Percentiles rank a stretch among this genome's conserved stretches.
These are phyloP conservation scores for Linaria vulgaris DNA, from an alignment of 257 asterid genomes.

Conservation along the genomic window DNA sequence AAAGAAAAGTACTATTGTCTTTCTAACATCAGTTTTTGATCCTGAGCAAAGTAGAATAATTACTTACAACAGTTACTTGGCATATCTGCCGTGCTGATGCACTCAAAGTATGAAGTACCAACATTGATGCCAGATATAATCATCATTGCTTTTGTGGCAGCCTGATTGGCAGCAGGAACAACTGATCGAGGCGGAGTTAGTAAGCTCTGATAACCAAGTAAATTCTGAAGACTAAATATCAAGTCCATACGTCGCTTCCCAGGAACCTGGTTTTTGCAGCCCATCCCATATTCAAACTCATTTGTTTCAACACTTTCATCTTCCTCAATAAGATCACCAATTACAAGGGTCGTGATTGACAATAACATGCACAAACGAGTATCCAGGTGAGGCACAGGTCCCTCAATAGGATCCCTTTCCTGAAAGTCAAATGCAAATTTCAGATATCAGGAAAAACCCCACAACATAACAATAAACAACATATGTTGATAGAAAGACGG, in stretches of 20 bases:
- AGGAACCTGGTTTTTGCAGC: constrained; percentile 35
- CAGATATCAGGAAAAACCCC: background rate
- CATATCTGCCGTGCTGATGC: constrained; percentile 65
- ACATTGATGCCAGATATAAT: constrained; percentile 59
- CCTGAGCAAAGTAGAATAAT: background rate
- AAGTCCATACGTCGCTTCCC: constrained; percentile 61
- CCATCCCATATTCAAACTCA: constrained; percentile 35
- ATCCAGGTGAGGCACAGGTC: constrained; percentile 93
- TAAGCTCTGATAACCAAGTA: constrained; percentile 74
- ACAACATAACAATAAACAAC: constrained; percentile 12
- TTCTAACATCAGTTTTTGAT: background rate
- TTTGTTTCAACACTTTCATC: constrained; percentile 51
- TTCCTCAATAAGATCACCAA: constrained; percentile 90
- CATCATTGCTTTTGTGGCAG: constrained; percentile 90
- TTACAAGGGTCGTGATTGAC: constrained; percentile 82
- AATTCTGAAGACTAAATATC: constrained; percentile 69
- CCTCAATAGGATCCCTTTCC: constrained; percentile 99
- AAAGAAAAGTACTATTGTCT: too few species aligned
- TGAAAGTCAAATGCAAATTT: constrained; percentile 28
- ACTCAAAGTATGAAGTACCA: constrained; percentile 56
- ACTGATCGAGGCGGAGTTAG: constrained; percentile 76
- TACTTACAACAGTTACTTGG: constrained; percentile 81
- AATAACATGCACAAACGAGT: constrained; percentile 88
- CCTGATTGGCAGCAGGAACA: constrained; percentile 79
- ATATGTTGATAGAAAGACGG: background rate